phyloP scores from a whole-genome alignment of 441 rosid genomes.

The Gossypium gossypioides region DNA sequence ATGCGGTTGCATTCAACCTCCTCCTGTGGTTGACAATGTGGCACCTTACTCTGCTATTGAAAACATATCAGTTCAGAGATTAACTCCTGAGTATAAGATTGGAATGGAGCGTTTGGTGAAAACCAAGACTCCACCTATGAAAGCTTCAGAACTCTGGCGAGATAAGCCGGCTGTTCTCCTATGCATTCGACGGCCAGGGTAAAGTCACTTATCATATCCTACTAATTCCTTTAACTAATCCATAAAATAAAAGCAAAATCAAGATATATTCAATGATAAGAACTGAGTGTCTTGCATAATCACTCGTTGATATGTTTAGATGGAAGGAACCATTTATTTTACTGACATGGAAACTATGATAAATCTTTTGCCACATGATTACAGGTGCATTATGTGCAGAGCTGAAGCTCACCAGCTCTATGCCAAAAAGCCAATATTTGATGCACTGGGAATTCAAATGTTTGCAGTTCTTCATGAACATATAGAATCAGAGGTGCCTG shows the following conservation, averaged over 20 bases:
- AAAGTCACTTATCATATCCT: constrained; percentile 9
- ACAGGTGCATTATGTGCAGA: constrained; percentile 72
- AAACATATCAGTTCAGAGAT: constrained; percentile 39
- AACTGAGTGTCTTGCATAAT: not conserved
- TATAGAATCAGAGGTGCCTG: constrained; percentile 48
- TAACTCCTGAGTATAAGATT: constrained; percentile 49
- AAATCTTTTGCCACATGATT: constrained; percentile 16
- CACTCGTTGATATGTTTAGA: not conserved
- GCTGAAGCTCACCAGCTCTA: constrained; percentile 66
- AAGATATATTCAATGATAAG: not conserved
- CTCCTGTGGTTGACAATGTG: constrained; percentile 36
- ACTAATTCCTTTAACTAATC: not conserved
- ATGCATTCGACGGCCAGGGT: constrained; percentile 64
- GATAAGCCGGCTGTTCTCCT: constrained; percentile 49
- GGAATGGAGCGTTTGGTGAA: constrained; percentile 50
- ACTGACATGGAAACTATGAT: not conserved
- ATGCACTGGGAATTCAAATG: constrained; percentile 50
- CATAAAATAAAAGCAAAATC: not conserved
- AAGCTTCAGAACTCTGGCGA: constrained; percentile 52
- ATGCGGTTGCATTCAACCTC: constrained; percentile 54
- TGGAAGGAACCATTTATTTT: not conserved
- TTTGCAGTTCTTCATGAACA: constrained; percentile 59
- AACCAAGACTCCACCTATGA: constrained; percentile 47
- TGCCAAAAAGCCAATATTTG: constrained; percentile 50
- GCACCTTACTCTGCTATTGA: constrained; percentile 42